Conservation (phyloP, 768 basidiomycete genomes). For the Tylopilus vinaceipallidus region DNA sequence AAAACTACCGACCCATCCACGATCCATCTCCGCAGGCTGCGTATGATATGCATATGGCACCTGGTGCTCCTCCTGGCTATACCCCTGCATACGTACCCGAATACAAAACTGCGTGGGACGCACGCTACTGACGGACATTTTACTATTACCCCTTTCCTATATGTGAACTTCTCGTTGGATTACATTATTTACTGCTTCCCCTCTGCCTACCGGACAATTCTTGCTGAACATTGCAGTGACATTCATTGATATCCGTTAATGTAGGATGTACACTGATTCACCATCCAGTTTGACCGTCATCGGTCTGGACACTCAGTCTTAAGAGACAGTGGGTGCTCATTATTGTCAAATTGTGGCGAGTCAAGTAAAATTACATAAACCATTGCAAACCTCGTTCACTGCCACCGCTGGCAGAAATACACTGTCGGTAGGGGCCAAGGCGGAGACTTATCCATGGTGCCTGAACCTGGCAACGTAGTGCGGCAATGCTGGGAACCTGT, state of each 20-base stretch:
- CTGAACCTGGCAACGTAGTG: slow-evolving; percentile 11
- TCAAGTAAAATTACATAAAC: too few relatives aligned
- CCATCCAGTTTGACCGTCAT: too few relatives aligned
- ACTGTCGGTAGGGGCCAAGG: too few relatives aligned
- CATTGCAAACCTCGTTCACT: too few relatives aligned
- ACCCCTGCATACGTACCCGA: slow-evolving; percentile 7
- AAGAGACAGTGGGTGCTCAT: too few relatives aligned
- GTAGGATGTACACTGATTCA: not conserved
- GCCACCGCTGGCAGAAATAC: too few relatives aligned
- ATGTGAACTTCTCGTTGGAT: not conserved
- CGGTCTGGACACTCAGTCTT: too few relatives aligned
- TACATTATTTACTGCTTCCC: not conserved
- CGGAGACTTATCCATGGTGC: too few relatives aligned
- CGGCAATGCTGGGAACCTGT: slow-evolving; percentile 19
- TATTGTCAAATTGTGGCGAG: too few relatives aligned
- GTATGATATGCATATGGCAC: slow-evolving; percentile 26
- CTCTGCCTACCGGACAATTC: too few relatives aligned
- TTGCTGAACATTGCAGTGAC: too few relatives aligned
- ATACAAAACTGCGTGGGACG: slow-evolving; percentile 29
- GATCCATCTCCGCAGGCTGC: slow-evolving; percentile 30
- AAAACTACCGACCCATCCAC: slow-evolving; percentile 24
- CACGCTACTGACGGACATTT: slow-evolving; percentile 1
- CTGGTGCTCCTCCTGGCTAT: slow-evolving; percentile 12
- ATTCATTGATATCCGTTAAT: too few relatives aligned
- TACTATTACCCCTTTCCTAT: not conserved